Base-by-base conservation (phyloP, 139 green algal species). In the Chloropicon primus region DNA sequence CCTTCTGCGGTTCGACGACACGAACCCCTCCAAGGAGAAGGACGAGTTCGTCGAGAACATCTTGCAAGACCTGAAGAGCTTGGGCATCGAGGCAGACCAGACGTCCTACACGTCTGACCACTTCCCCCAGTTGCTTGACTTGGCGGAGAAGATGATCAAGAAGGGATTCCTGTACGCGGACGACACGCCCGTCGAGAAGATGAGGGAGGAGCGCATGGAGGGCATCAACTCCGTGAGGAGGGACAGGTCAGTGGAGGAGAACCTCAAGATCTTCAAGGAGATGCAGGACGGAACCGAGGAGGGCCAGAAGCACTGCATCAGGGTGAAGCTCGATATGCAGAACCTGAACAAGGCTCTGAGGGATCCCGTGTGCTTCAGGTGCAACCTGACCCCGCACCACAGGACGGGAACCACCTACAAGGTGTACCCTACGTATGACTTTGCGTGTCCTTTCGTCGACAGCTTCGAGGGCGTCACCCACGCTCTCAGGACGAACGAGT, bases 391-490 rank as follows among this genome's bases (percentile, higher is more conserved):
- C 1, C 93, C 88, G 53, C 96, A 99, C 84, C 94, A 92, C 88
- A 85, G 93, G 27, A 97, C 93, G 17, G 95, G 93, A 25, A 80
- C 80, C 62, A 93, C 91, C 78, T 96, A 93, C 86, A 97, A 97
- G 89, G 84, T 93, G 72, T 99, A 99, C 85, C 96, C 96, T 73
- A 98, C 95, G 1, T 98, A 99, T 82, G 96, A 98, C 89, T 97
- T 89, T 82, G 94, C 96, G 2, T 98, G 94, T 86, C 95, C 95
- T 3, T 98, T 95, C 82, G 91, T 97, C 28, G 95, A 99, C 76
- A 78, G 88, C 0, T 54, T 91, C 0, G 95, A 99, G 88, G 93
- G 94, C 2, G 93, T 98, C 21, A 98, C 96, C 0, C 95, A 99
- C 73, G 94, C 96, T 21, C 86, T 99, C 84, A 86, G 96, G 54